Evolutionary conservation across 768 basidiomycete species (phyloP), one percentile per base, ranked within the genome.

Genomic region (Trametes punicea): DNA sequence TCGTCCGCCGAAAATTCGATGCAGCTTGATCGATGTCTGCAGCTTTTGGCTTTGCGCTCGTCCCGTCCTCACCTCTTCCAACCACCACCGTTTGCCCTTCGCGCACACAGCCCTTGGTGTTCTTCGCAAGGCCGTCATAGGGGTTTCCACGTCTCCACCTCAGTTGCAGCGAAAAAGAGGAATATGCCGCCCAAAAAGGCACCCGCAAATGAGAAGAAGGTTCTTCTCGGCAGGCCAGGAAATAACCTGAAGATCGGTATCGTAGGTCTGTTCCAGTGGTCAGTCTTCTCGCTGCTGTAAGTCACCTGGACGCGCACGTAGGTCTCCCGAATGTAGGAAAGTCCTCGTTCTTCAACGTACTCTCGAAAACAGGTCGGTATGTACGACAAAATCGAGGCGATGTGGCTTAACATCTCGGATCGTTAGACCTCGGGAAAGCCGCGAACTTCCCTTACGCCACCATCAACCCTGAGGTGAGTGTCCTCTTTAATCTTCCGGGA

Each of bases 181-280:
- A 83, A 73, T 69, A 97, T 96, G 93, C 87, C 93, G 3, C 95
- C 95, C 13, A 95, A 93, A 76, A 95, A 96, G 74, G 84, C 85
- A 50, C 75, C 75, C 49, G 78, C 70, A 23, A 75, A 75, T 10
- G 92, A 93, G 75, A 97, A 94, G 78, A 96, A 92, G 74, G 73
- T 78, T 23, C 74, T 94, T 16, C 85, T 98, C 31, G 97, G 97
- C 41, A 76, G 94, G 53, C 96, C 97, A 30, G 79, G 89, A 63
- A 99, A 99, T 78, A 98, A 98, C 79, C 82, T 98, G 69, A 91
- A 95, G 83, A 90, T 98, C 67, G 97, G 97, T 70, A 96, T 97
- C 81, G 96, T 98, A 79, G 95, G 92, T 92, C 73, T 74, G 86
- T 82, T 74, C 66, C 60, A 60, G 56, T 54, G 53, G 8, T 29